Conservation (phyloP, 1,139 yeast genomes). For the Spathaspora sp. region DNA sequence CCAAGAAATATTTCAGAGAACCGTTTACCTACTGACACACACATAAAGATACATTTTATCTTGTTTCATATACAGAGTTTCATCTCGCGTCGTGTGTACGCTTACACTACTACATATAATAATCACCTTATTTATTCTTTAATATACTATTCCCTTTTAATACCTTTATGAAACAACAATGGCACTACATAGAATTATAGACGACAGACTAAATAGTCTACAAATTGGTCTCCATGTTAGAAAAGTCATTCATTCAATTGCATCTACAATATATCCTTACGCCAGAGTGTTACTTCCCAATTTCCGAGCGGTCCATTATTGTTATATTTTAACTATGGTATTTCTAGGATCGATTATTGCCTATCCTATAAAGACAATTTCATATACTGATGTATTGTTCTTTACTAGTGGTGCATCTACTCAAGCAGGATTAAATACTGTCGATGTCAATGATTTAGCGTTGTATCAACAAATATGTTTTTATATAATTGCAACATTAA, state of each 20-base stretch:
- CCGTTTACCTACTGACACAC: background rate
- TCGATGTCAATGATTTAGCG: slow-evolving; percentile 58
- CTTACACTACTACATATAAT: too few species aligned
- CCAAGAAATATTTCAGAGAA: background rate
- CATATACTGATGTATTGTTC: slow-evolving; percentile 79
- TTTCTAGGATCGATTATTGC: slow-evolving; percentile 70
- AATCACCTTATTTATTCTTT: background rate
- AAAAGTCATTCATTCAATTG: slow-evolving; percentile 23
- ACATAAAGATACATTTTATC: too few species aligned
- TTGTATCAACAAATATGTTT: slow-evolving; percentile 78
- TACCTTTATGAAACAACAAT: too few species aligned
- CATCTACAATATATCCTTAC: slow-evolving; percentile 39
- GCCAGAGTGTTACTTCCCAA: slow-evolving; percentile 60
- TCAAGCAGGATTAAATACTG: slow-evolving; percentile 89
- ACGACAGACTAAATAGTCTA: background rate
- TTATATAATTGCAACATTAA: slow-evolving; percentile 57
- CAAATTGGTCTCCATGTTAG: slow-evolving; percentile 22
- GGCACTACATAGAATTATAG: background rate
- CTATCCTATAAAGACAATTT: slow-evolving; percentile 66
- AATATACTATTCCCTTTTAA: background rate
- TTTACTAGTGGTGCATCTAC: slow-evolving; percentile 76
- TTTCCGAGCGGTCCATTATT: slow-evolving; percentile 78
- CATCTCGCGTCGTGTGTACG: too few species aligned
- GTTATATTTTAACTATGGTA: slow-evolving; percentile 52
- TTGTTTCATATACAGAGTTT: too few species aligned